Evolutionary conservation across 257 asterid species (phyloP), one percentile per base, ranked within the genome.

Genomic region (Solanum boliviense): DNA sequence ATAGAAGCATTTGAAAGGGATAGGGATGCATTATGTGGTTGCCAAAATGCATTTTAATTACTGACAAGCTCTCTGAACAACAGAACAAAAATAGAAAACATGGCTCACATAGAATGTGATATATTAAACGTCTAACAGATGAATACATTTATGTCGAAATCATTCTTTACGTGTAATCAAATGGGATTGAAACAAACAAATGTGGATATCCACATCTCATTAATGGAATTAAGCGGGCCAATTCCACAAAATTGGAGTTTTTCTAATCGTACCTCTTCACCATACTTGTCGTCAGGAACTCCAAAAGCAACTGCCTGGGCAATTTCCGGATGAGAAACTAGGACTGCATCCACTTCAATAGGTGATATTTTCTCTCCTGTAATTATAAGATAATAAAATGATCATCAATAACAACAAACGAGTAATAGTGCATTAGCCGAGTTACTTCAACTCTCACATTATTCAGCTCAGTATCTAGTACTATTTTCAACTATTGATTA

Each of bases 281-380:
- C 99, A 89, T 96, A 97, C 91, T 97, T 97, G 81, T 96, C 99
- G 87, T 97, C 99, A 1, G 99, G 99, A 75, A 96, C 97, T 71
- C 98, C 99, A 73, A 97, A 97, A 39, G 99, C 96, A 76, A 97
- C 99, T 23, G 95, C 99, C 90, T 96, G 94, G 70, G 98, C 94
- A 88, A 97, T 71, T 73, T 94, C 98, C 5, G 98, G 95, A 91
- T 96, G 99, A 41, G 99, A 94, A 88, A 94, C 89, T 32, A 97
- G 96, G 67, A 95, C 96, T 3, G 98, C 91, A 72, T 97, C 99
- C 76, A 95, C 98, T 93, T 96, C 99, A 88, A 97, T 97, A 8
- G 99, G 99, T 38, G 99, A 97, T 85, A 97, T 96, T 91, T 97
- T 97, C 87, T 97, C 99, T 65, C 99, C 99, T 97, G 94, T 87